Percentiles rank a stretch among this genome's conserved stretches.
These are phyloP conservation scores for Lactarius pseudohatsudake DNA, from an alignment of 768 basidiomycete species.

Conservation along the genomic window DNA sequence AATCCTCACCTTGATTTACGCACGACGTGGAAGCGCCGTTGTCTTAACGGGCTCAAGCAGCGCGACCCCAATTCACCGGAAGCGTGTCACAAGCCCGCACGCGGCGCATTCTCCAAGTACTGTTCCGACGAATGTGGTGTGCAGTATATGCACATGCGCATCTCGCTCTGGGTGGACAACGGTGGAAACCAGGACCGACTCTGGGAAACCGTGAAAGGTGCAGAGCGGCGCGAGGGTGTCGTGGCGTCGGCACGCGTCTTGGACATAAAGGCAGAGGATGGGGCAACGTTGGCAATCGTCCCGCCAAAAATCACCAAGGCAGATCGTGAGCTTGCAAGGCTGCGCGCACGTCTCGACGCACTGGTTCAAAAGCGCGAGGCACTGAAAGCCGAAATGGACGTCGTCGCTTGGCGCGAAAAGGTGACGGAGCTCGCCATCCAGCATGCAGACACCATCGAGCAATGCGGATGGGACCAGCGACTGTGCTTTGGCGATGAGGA, in stretches of 20 bases:
- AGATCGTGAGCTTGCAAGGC: conserved; percentile 54
- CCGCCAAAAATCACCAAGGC: conserved; percentile 47
- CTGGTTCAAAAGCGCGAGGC: conserved; percentile 62
- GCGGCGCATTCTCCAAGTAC: conserved; percentile 84
- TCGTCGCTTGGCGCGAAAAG: conserved; percentile 67
- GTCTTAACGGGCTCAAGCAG: conserved; percentile 67
- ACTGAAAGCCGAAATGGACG: conserved; percentile 67
- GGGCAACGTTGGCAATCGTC: conserved; percentile 30
- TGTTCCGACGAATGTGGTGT: conserved; percentile 88
- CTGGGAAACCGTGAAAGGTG: conserved; percentile 73
- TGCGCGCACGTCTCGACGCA: conserved; percentile 54
- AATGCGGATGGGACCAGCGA: conserved; percentile 89
- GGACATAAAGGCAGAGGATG: not conserved
- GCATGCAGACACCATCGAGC: conserved; percentile 59
- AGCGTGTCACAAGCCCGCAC: conserved; percentile 78
- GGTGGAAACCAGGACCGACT: conserved; percentile 63
- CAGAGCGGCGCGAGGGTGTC: conserved; percentile 68
- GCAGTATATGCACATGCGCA: conserved; percentile 64
- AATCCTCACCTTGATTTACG: conserved; percentile 56
- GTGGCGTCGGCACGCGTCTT: conserved; percentile 42
- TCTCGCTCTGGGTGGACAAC: conserved; percentile 59
- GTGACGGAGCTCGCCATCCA: conserved; percentile 66
- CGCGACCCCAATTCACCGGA: conserved; percentile 58
- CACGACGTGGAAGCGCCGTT: conserved; percentile 81
- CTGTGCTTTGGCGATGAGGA: conserved; percentile 82